phyloP scores from a whole-genome alignment of 495 filamentous ascomycete species.

The Hamigera avellanea region DNA sequence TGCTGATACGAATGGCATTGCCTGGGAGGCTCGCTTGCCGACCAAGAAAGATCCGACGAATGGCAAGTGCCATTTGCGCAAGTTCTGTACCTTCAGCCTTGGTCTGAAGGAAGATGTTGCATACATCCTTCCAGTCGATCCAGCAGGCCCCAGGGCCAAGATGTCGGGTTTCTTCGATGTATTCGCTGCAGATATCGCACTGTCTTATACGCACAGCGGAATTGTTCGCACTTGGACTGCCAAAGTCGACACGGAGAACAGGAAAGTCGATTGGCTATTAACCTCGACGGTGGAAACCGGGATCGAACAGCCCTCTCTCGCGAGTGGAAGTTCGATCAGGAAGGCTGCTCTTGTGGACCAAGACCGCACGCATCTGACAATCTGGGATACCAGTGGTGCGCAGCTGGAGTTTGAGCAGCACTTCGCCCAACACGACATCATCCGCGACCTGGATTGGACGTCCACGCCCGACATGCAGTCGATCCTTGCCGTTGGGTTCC shows the following conservation, averaged over 20 bases:
- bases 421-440: conserved; percentile 60
- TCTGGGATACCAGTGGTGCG: conserved; percentile 79
- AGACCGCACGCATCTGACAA: conserved; percentile 63
- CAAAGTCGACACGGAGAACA: conserved; percentile 45
- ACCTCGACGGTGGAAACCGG: conserved; percentile 78
- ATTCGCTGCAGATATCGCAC: conserved; percentile 78
- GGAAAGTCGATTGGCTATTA: conserved; percentile 66
- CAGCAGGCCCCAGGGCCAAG: conserved; percentile 60
- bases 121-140: conserved; percentile 83
- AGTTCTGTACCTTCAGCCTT: conserved; percentile 65
- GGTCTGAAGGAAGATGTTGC: conserved; percentile 61
- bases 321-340: conserved; percentile 75
- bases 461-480: conserved; percentile 86
- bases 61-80: conserved; percentile 33
- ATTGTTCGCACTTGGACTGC: conserved; percentile 80
- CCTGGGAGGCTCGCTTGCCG: conserved; percentile 62
- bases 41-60: conserved; percentile 10
- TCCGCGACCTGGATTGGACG: conserved; percentile 88
- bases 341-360: conserved; percentile 78
- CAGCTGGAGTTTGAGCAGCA: conserved; percentile 72
- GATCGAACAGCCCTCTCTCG: conserved; percentile 59
- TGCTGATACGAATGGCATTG: conserved; percentile 71
- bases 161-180: conserved; percentile 77
- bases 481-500: conserved; percentile 84
- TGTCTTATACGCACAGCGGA: conserved; percentile 72